Evolutionary conservation across 345 rosid genomes (phyloP).

Genomic region (Brassica incana): DNA sequence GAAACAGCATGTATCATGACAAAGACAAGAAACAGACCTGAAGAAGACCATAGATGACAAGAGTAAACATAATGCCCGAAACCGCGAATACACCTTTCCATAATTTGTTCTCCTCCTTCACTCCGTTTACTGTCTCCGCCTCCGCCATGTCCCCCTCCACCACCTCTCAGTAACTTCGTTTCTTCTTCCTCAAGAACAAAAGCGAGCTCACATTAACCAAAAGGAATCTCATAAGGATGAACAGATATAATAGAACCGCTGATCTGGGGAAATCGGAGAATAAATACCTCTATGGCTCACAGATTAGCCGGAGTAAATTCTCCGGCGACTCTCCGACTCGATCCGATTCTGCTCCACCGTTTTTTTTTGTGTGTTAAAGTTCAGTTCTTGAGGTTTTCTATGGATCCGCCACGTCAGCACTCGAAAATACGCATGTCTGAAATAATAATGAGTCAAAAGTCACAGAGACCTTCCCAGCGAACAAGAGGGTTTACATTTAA

Average conservation of each 20-base stretch:
- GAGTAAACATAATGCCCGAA: conserved; percentile 85
- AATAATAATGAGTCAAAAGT: background rate
- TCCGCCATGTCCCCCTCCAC: conserved; percentile 27
- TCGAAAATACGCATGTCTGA: background rate
- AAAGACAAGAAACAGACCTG: conserved; percentile 48
- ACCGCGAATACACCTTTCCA: conserved; percentile 81
- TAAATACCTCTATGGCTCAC: background rate
- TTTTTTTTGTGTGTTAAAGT: background rate
- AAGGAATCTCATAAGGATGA: background rate
- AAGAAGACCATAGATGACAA: conserved; percentile 85
- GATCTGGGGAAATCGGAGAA: conserved; percentile 18
- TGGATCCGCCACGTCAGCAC: conserved; percentile 30
- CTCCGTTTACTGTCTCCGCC: conserved; percentile 33
- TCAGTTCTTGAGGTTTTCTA: conserved; percentile 12
- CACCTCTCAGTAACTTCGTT: conserved; percentile 5
- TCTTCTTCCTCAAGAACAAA: background rate
- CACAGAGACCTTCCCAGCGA: background rate
- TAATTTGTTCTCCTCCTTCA: conserved; percentile 49
- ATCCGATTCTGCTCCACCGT: conserved; percentile 28
- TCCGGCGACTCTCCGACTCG: conserved; percentile 21
- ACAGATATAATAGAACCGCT: background rate
- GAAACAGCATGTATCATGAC: background rate
- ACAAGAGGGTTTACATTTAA: conserved; percentile 2
- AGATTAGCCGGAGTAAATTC: background rate
- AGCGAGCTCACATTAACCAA: background rate